Base-by-base conservation (phyloP, 176 grass and related monocot genomes). In the Bromus sterilis region DNA sequence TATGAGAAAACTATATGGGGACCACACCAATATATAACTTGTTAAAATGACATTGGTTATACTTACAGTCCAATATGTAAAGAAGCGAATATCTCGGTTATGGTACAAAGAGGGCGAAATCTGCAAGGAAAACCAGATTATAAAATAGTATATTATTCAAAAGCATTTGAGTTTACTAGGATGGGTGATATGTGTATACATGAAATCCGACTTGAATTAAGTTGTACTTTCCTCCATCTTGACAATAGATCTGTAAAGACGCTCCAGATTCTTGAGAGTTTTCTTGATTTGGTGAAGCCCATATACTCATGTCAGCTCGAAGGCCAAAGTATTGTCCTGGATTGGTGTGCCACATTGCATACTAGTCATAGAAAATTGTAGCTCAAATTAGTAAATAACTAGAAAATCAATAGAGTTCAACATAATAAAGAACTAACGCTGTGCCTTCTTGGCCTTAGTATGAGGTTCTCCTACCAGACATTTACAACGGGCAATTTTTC, bases 31-130 rank as follows among this genome's bases (percentile, higher is more conserved):
- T 63, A 9, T 33, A 16, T 32, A 51, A 20, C 32, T 65, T 65
- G 9, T 21, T 65, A 34, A 40, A 42, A 40, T 13, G 12, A 37
- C 24, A 40, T 24, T 5, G 4, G 6, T 32, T 48, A 24, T 25
- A 59, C 81, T 89, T 80, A 89, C 81, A 4, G 56, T 82, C 81
- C 56, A 89, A 34, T 75, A 78, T 51, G 56, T 75, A 64, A 84
- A 89, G 86, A 89, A 89, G 32, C 26, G 81, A 12, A 80, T 39
- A 48, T 89, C 80, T 18, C 18, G 33, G 32, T 84, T 74, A 21
- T 66, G 29, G 29, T 89, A 84, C 31, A 79, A 33, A 40, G 49
- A 7, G 7, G 75, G 75, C 26, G 18, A 14, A 23, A 88, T 75
- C 75, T 84, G 69, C 31, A 35, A 56, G 41, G 3, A 18, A 48